These are phyloP conservation scores for Manihot esculenta DNA, from an alignment of 441 rosid genomes.

Conservation along the genomic window DNA sequence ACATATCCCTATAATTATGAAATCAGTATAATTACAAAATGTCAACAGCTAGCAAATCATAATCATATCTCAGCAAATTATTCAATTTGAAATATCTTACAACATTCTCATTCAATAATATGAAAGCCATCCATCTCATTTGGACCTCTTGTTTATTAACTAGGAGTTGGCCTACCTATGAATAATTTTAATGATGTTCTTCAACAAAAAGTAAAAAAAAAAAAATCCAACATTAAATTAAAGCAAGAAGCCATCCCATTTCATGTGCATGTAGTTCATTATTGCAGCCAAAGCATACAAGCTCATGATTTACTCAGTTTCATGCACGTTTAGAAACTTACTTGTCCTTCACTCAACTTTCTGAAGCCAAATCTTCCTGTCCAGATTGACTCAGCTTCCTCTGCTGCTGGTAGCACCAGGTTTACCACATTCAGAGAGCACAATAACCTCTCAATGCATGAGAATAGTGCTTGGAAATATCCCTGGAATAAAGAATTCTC, in stretches of 20 bases:
- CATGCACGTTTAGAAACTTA: slow-evolving; percentile 36
- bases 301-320: not conserved
- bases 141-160: not conserved
- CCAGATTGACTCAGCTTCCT: slow-evolving; percentile 96
- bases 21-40: too few relatives aligned
- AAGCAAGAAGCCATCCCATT: not conserved
- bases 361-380: slow-evolving; percentile 83
- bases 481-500: slow-evolving; percentile 45
- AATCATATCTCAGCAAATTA: too few relatives aligned
- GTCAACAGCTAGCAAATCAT: too few relatives aligned
- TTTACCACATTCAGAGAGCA: slow-evolving; percentile 69
- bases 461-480: slow-evolving; percentile 82
- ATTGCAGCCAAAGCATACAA: not conserved
- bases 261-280: not conserved
- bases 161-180: not conserved
- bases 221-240: not conserved
- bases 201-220: too few relatives aligned
- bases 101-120: not conserved
- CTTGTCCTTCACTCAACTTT: slow-evolving; percentile 68
- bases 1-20: too few relatives aligned
- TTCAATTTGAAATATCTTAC: too few relatives aligned
- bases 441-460: slow-evolving; percentile 78
- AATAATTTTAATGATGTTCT: not conserved
- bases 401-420: slow-evolving; percentile 96
- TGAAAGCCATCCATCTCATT: not conserved